Evolutionary conservation across 2,329 filamentous ascomycete species (phyloP).

Genomic region (Aureobasidium sp.): DNA sequence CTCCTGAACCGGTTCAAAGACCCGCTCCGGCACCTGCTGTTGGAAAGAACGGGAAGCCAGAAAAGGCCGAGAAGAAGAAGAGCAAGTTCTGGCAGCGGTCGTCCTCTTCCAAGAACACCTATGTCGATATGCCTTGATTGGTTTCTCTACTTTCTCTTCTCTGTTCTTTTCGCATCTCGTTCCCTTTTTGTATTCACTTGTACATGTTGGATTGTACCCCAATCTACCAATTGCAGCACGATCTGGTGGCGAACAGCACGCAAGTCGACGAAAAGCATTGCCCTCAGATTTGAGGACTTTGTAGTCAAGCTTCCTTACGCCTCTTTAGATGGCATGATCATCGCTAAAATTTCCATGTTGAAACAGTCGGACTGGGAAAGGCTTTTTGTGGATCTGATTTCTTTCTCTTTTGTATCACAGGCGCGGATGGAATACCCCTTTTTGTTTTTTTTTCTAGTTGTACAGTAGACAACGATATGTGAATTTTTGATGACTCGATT

Average conservation of each 20-base stretch:
- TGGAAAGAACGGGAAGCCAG: background rate
- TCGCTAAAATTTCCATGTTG: background rate
- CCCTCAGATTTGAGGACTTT: background rate
- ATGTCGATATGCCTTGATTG: slow-evolving; percentile 22
- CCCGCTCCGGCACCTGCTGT: slow-evolving; percentile 14
- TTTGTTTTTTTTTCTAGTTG: background rate
- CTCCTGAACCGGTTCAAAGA: slow-evolving; percentile 22
- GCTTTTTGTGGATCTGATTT: background rate
- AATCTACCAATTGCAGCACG: background rate
- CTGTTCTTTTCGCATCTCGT: background rate
- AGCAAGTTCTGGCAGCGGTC: slow-evolving; percentile 19
- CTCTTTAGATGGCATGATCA: background rate
- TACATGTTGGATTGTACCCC: background rate
- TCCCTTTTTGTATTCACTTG: background rate
- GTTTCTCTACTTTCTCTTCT: background rate
- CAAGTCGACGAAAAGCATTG: background rate
- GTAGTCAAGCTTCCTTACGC: background rate
- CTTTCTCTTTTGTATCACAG: background rate
- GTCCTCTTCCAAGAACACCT: slow-evolving; percentile 17
- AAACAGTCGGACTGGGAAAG: background rate
- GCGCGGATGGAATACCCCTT: slow-evolving; percentile 1
- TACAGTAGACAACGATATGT: background rate
- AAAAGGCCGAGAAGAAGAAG: slow-evolving; percentile 24
- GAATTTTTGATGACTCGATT: no score
- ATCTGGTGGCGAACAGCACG: background rate